Evolutionary conservation across 805 yeast genomes (phyloP), one percentile per base, ranked within the genome.

Genomic region (Teunomyces lycoperdinae): DNA sequence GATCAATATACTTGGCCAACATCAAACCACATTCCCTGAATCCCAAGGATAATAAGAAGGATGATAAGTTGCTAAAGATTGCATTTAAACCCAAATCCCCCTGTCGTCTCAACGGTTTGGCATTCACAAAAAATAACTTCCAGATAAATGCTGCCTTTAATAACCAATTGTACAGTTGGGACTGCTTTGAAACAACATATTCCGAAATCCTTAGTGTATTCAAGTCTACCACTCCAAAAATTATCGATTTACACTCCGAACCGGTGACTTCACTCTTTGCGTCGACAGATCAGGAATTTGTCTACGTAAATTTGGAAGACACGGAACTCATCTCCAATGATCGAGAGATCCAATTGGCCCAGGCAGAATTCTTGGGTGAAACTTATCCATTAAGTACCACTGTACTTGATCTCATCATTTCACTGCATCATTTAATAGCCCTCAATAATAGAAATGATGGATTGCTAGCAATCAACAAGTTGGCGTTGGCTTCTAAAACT

Each of bases 1-100:
- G 68, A 20, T 36, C 53, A 1, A 38, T 72, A 0, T 64, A 63
- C 46, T 49, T 62, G 9, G 62, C 67, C 2, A 45, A 55, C 28
- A 47, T 70, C 16, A 66, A 66, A 40, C 47, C 58, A 6, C 73
- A 71, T 50, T 60, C 60, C 14, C 62, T 63, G 1, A 51, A 36
- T 10, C 51, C 56, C 2, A 59, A 58, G 13, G 61, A 56, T 6
- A 63, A 58, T 41, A 71, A 69, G 47, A 61, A 68, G 24, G 76
- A 71, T 43, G 76, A 71, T 44, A 70, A 66, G 47, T 58, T 56
- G 41, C 51, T 66, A 7, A 69, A 69, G 44, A 58, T 50, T 17
- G 60, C 65, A 0, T 68, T 57, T 49, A 62, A 59, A 24, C 40
- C 50, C 29, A 29, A 39, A 20, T 7, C 48, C 4, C 33, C 46